Percentiles rank a stretch among this genome's conserved stretches.
phyloP scores from a whole-genome alignment of 2,329 filamentous ascomycete genomes.

The Sarocladiaceae sp. region DNA sequence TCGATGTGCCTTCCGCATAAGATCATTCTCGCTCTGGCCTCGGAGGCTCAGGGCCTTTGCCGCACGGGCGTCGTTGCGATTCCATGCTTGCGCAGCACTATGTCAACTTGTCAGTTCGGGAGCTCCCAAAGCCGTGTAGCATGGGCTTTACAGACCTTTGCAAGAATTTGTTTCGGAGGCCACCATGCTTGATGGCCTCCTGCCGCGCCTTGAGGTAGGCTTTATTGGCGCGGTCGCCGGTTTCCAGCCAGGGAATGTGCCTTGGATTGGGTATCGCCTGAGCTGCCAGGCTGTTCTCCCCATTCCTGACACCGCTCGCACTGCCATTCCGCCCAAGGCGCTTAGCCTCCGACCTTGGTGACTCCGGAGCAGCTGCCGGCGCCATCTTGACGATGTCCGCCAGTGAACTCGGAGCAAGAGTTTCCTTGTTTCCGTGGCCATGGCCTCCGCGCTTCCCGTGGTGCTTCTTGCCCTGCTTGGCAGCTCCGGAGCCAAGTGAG shows the following conservation, averaged over 20 bases:
- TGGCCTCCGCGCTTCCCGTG: constrained; percentile 87
- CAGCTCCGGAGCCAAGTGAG: constrained; percentile 66
- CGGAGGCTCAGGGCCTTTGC: constrained; percentile 91
- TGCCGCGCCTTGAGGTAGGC: constrained; percentile 91
- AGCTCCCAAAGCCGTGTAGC: too few relatives aligned
- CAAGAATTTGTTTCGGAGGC: constrained; percentile 91
- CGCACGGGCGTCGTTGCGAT: constrained; percentile 91
- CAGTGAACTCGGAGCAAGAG: constrained; percentile 65
- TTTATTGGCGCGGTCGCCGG: constrained; percentile 83
- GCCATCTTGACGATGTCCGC: constrained; percentile 96
- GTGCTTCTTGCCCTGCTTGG: constrained; percentile 79
- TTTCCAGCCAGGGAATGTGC: constrained; percentile 94
- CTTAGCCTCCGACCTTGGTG: constrained; percentile 53
- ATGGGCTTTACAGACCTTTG: constrained; percentile 67
- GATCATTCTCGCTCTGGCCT: constrained; percentile 91
- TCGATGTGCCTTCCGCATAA: constrained; percentile 94
- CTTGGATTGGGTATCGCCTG: constrained; percentile 81
- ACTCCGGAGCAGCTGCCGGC: constrained; percentile 66
- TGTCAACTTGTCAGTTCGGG: not conserved
- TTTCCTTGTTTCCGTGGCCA: constrained; percentile 63
- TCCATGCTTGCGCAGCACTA: constrained; percentile 96
- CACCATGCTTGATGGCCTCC: constrained; percentile 95
- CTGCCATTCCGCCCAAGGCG: constrained; percentile 58
- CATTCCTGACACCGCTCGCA: constrained; percentile 55
- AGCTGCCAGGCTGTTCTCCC: constrained; percentile 74